phyloP scores from a whole-genome alignment of 306 rosid genomes.

The Ormosia semicastrata region DNA sequence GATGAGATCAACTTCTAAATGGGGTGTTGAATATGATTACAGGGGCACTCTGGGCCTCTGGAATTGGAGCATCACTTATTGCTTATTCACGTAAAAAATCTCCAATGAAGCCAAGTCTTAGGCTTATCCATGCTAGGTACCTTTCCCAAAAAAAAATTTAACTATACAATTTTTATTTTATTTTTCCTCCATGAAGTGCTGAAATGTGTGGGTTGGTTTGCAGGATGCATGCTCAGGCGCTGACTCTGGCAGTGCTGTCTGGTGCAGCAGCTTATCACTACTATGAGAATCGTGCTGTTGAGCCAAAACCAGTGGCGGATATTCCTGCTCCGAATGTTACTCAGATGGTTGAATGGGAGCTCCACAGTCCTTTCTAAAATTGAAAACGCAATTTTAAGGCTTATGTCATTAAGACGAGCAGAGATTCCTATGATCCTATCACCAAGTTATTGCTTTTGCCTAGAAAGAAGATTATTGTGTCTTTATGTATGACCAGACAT shows the following conservation, averaged over 20 bases:
- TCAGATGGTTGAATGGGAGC: constrained; percentile 12
- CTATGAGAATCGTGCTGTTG: constrained; percentile 42
- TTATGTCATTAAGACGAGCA: background rate
- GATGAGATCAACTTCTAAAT: background rate
- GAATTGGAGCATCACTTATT: constrained; percentile 69
- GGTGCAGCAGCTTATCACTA: constrained; percentile 79
- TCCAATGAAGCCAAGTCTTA: constrained; percentile 75
- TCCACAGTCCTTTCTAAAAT: constrained; percentile 25
- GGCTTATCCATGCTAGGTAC: constrained; percentile 88
- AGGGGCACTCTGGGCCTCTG: constrained; percentile 82
- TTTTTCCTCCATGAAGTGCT: background rate
- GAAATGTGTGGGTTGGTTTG: background rate
- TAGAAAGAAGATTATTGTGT: background rate
- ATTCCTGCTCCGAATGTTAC: constrained; percentile 13
- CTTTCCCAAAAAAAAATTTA: background rate
- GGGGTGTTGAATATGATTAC: background rate
- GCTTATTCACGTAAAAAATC: constrained; percentile 46
- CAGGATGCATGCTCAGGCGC: constrained; percentile 90
- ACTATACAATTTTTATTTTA: background rate
- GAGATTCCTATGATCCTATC: background rate
- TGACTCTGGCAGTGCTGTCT: constrained; percentile 75
- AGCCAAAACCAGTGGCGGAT: background rate
- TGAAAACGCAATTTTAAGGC: background rate
- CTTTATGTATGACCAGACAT: background rate
- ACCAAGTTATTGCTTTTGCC: background rate